Base-by-base conservation (phyloP, 345 rosid genomes). In the Psidium friedrichsthalianum region DNA sequence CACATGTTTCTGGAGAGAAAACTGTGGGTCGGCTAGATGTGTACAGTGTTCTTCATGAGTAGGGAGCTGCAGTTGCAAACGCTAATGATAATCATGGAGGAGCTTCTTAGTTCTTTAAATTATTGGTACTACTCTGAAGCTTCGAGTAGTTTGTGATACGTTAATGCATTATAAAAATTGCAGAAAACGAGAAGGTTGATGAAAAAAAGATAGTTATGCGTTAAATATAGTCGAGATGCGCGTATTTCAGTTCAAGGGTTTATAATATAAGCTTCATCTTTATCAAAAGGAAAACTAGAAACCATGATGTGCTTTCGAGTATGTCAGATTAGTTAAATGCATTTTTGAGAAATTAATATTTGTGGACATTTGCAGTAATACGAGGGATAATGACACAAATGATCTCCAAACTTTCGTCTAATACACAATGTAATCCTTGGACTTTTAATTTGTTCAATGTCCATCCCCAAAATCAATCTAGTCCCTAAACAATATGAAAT, bases 391-490 rank as follows among this genome's bases (percentile, higher is more conserved):
- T 11, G 13, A 51, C 52, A 51, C 14, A 11, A 51, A 51, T 51
- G 52, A 3, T 11, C 4, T 51, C 0, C 2, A 0, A 11, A 11
- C 13, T 51, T 51, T 51, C 1, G 4, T 0, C 4, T 3, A 11
- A 51, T 51, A 0, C 11, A 13, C 52, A 51, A 51, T 3, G 52
- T 51, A 0, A 7, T 49, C 51, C 12, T 10, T 49, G 13, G 10
- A 49, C 12, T 49, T 49, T 49, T 11, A 51, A 51, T 51, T 51
- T 51, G 14, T 51, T 51, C 14, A 51, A 51, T 51, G 0, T n/a
- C 2, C 13, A 0, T 51, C 52, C 52, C 13, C 11, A 51, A 51
- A 13, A 51, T 51, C 52, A 51, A 51, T 51, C 52, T 51, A 11
- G 52, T 51, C 14, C 12, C 52, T 51, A 51, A 51, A 11, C 4